Evolutionary conservation across 73 alveolate genomes (phyloP), one percentile per base, ranked within the genome.

Genomic region (Uronychia setigera): DNA sequence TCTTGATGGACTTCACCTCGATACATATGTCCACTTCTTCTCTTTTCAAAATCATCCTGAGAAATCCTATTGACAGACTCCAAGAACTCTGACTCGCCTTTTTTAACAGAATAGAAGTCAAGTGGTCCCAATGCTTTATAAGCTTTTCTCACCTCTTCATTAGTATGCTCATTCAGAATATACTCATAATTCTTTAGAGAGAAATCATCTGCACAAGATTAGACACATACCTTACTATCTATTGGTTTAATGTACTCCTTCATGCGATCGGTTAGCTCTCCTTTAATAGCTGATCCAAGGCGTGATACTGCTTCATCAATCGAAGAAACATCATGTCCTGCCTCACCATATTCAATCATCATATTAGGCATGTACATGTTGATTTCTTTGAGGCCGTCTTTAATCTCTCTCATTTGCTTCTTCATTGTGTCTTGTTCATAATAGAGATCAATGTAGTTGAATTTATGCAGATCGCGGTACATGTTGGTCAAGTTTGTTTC

Each of bases 91-190:
- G 79, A 87, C 29, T 77, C 80, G 25, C 79, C 92, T n/a, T 78
- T 46, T 74, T 86, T 75, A 35, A 76, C 83, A 29, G 26, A 9
- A 32, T 86, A 79, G 59, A 60, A 87, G 74, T 87, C 93, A 32
- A 87, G 80, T 1, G 93, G 93, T 13, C 93, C 93, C 30, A 87
- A 58, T 34, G 59, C 58, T 32, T 87, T 87, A 34, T 87, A 87
- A n/a, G 80, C 74, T 78, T 87, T 80, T 26, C 60, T 59, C 1
- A 80, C 32, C n/a, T 80, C 81, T 30, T 60, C 32, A 58, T 79
- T 80, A 1, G 58, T 13, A 31, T 58, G 80, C 29, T 0, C 25
- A 26, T 87, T 80, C 34, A 34, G 28, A 32, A 87, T 67, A 80
- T 87, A 87, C n/a, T 87, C 89, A 32, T 79, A 87, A 33, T 87